Percentiles rank a stretch among this genome's conserved stretches.
These are phyloP conservation scores for Puccinia horiana DNA, from an alignment of 1,284 basidiomycete species.

Conservation along the genomic window DNA sequence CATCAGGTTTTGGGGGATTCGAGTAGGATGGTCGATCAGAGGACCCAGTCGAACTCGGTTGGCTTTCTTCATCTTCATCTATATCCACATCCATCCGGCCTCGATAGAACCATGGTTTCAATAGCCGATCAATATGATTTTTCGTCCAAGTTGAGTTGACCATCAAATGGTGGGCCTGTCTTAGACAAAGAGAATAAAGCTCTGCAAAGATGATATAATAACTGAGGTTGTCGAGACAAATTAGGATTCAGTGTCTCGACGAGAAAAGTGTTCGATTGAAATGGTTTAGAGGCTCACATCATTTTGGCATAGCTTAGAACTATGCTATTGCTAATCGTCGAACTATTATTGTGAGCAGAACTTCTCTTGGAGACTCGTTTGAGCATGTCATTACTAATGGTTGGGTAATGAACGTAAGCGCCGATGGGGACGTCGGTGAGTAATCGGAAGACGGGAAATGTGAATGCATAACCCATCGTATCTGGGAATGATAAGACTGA, in stretches of 20 bases:
- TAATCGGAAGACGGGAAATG: slow-evolving; percentile 73
- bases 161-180: slow-evolving; percentile 72
- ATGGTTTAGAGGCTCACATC: slow-evolving; percentile 63
- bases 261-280: slow-evolving; percentile 23
- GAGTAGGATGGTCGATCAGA: slow-evolving; percentile 58
- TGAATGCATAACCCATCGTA: slow-evolving; percentile 97
- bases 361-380: slow-evolving; percentile 70
- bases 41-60: neutral
- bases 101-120: slow-evolving; percentile 56
- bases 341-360: slow-evolving; percentile 70
- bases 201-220: slow-evolving; percentile 88
- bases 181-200: slow-evolving; percentile 75
- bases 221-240: slow-evolving; percentile 59
- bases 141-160: slow-evolving; percentile 96
- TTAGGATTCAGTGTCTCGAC: slow-evolving; percentile 29
- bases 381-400: slow-evolving; percentile 92
- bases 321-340: slow-evolving; percentile 66
- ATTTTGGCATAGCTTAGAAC: slow-evolving; percentile 72
- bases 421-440: slow-evolving; percentile 68
- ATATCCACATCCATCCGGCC: neutral
- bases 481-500: slow-evolving; percentile 63
- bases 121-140: slow-evolving; percentile 74
- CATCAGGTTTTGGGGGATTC: slow-evolving; percentile 17
- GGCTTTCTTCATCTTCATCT: neutral
- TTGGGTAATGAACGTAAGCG: slow-evolving; percentile 94